Evolutionary conservation across 2,329 filamentous ascomycete genomes (phyloP), one percentile per base, ranked within the genome.

Genomic region (Thermothelomyces thermophilus): DNA sequence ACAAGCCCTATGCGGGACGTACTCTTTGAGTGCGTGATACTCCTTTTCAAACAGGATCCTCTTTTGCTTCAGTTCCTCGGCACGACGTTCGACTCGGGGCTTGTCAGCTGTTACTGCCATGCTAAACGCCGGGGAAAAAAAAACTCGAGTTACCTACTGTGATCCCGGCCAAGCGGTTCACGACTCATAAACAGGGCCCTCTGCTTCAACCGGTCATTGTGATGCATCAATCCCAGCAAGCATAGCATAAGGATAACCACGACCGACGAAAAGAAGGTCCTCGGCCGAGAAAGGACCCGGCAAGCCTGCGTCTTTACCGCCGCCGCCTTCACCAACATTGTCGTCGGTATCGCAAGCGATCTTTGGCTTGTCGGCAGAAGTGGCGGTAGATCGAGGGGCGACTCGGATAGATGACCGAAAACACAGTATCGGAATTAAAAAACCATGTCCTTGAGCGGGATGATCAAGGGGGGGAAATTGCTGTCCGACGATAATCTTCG

Each of bases 11-110:
- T 17, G 17, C 11, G 33, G 8, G 5, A 31, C 66, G 62, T 65
- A 70, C 67, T 58, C 60, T 50, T 62, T 64, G 8, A 69, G 62
- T 31, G 59, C 56, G 9, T 64, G 61, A 48, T 65, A 63, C 53
- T 77, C 75, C 52, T 71, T 67, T 53, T 75, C 69, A 45, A 63
- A 66, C 19, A 59, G 20, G 36, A 55, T 39, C 31, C 50, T 45
- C 37, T 61, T 60, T n/a, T 57, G 56, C 10, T 57, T 40, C 20
- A 51, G 41, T 36, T 41, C 52, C 24, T 16, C 36, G 14, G 45
- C 40, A 11, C 42, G 48, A 11, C 55, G 55, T 41, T 55, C 52
- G 17, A 49, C 54, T 58, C n/a, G 7, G 9, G 30, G 3, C 9
- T 5, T 9, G 20, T 56, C 31, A 56, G 54, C 24, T 30, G 24